Evolutionary conservation across 768 basidiomycete species (phyloP).

Genomic region (Scleroderma citrinum): DNA sequence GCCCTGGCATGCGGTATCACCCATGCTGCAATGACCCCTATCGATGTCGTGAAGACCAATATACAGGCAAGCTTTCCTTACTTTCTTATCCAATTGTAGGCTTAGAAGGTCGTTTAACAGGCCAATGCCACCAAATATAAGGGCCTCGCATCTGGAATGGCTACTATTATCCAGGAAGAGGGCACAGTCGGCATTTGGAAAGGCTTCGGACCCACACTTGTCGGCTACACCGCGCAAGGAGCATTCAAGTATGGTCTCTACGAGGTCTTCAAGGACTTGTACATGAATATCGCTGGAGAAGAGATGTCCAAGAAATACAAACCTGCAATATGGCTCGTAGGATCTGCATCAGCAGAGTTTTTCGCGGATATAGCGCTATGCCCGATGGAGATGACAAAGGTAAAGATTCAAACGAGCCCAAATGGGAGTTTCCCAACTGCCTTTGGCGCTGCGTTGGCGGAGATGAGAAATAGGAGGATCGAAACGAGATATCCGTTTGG

Average conservation of each 20-base stretch:
- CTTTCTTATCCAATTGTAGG: not conserved
- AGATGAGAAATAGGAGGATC: conserved; percentile 60
- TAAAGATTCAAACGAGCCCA: conserved; percentile 80
- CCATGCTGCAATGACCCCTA: conserved; percentile 81
- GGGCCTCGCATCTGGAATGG: conserved; percentile 56
- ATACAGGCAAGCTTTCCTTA: conserved; percentile 69
- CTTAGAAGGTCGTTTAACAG: conserved; percentile 28
- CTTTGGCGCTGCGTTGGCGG: conserved; percentile 61
- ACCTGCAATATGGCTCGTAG: conserved; percentile 87
- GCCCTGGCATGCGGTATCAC: conserved; percentile 84
- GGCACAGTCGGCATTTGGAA: conserved; percentile 87
- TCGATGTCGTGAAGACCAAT: conserved; percentile 88
- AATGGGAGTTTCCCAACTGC: conserved; percentile 71
- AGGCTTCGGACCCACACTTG: conserved; percentile 86
- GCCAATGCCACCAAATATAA: conserved; percentile 73
- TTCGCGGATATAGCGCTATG: conserved; percentile 96
- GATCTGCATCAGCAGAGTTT: conserved; percentile 91
- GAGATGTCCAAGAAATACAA: conserved; percentile 76
- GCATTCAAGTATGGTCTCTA: conserved; percentile 99
- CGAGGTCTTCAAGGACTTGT: conserved; percentile 91
- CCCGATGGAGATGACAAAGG: conserved; percentile 91
- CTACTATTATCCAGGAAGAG: conserved; percentile 69
- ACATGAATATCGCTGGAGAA: conserved; percentile 87
- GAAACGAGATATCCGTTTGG: conserved; percentile 85
- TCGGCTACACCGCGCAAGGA: conserved; percentile 94